Evolutionary conservation across 192 early-diverging fungal species (phyloP), one percentile per base, ranked within the genome.

Genomic region (Linnemannia schmuckeri): DNA sequence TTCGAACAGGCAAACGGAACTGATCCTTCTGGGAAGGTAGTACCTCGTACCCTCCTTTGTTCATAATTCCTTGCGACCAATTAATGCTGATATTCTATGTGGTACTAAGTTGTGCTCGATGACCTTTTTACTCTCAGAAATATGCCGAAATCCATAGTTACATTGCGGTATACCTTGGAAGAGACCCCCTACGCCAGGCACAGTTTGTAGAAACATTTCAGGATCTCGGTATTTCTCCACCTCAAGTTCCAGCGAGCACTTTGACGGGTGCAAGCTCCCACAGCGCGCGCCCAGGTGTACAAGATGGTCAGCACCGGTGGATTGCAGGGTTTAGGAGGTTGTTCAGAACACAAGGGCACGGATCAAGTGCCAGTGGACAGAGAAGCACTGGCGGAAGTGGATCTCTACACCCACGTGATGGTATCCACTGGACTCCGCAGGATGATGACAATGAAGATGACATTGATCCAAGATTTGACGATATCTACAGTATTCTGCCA

Each of bases 281-380:
- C n/a, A 72, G 24, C 33, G 52, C 47, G 2, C 57, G 42, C 3
- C 52, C 49, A 17, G 15, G 72, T 8, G 70, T 7, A 9, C 70
- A 71, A 13, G 75, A 57, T 27, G 61, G 76, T 5, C 76, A 83
- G 33, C 83, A 77, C 69, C 78, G 83, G 24, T 87, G 85, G 85
- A 78, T 87, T 24, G 80, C 85, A n/a, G 85, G 85, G 18, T 87
- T 87, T 47, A 72, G 85, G 18, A 76, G 85, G 35, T 68, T 87
- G 22, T 87, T 81, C 24, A 57, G 79, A 33, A 61, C 79, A 27
- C 85, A 87, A 38, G 78, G 77, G 8, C 15, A 37, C 10, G 37
- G 33, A n/a, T 38, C 80, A n/a, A 10, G 47, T 42, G 37, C 70
- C 18, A 57, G 35, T 2, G 61, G 42, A 6, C 27, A 42, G 4